phyloP scores from a whole-genome alignment of 331 rosid genomes.

The Stylosanthes scabra region DNA sequence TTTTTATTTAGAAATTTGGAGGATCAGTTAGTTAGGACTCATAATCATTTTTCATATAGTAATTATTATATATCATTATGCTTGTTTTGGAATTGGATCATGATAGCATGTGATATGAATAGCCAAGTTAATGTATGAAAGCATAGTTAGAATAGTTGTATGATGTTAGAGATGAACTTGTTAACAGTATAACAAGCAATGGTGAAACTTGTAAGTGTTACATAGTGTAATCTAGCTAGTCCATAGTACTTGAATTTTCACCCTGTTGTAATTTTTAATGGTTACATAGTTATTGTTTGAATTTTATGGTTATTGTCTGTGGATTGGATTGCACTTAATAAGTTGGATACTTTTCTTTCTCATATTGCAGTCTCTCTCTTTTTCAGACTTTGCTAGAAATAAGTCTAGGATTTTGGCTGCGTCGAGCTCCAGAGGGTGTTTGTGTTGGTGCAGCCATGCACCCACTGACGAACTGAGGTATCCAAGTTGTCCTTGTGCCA shows the following conservation, averaged over 20 bases:
- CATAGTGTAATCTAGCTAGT: background rate
- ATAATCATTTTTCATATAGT: background rate
- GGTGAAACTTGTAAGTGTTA: background rate
- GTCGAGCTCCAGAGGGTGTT: constrained; percentile 14
- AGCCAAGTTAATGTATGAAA: background rate
- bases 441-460: background rate
- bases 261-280: background rate
- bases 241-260: background rate
- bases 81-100: background rate
- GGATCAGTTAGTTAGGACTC: no score
- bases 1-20: no score
- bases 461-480: background rate
- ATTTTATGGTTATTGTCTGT: no score
- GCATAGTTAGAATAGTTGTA: background rate
- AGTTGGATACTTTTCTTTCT: constrained; percentile 15
- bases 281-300: background rate
- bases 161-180: constrained; percentile 1
- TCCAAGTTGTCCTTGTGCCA: constrained; percentile 1
- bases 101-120: background rate
- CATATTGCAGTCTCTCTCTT: constrained; percentile 16
- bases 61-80: no score
- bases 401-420: constrained; percentile 4
- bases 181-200: background rate
- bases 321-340: background rate
- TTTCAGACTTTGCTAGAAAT: constrained; percentile 7